A percentile compares a stretch with the other conserved stretches of the same genome.
Conservation (phyloP, 352 stramenopile species). For the Blastocystis sp. region DNA sequence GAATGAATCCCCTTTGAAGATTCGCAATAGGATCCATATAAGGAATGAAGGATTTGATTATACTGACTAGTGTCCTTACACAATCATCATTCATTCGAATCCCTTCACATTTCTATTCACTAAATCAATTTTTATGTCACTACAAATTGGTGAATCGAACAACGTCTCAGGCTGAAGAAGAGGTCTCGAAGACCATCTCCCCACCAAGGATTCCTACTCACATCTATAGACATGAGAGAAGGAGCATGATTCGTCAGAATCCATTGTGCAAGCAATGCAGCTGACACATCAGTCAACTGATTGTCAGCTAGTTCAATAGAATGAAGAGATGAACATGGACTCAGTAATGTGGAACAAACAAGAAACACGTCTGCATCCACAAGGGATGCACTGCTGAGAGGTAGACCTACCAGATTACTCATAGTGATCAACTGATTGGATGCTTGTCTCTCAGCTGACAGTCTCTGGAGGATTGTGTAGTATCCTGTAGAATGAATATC, state of each 20-base stretch:
- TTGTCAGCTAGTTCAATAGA: neutral
- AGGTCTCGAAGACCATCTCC: neutral
- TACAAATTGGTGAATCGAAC: neutral
- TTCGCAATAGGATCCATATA: neutral
- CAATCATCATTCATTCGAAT: neutral
- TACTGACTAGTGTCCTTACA: neutral
- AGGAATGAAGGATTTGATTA: neutral
- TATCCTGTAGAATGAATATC: neutral
- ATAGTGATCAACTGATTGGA: neutral
- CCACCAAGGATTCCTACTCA: constrained; percentile 32
- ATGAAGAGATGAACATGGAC: neutral
- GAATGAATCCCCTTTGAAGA: neutral
- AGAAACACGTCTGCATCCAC: constrained; percentile 13
- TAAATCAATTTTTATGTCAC: neutral
- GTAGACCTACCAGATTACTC: neutral
- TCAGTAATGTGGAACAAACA: neutral
- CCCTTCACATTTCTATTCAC: neutral
- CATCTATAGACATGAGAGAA: neutral
- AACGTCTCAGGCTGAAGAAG: neutral
- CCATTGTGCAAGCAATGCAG: neutral
- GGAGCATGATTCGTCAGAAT: neutral
- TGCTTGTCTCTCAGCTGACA: neutral
- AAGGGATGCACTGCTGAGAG: neutral
- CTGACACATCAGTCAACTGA: neutral
- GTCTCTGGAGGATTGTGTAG: neutral